Evolutionary conservation across 164 flowering plant genomes (phyloP).

Genomic region (Annona cherimola): DNA sequence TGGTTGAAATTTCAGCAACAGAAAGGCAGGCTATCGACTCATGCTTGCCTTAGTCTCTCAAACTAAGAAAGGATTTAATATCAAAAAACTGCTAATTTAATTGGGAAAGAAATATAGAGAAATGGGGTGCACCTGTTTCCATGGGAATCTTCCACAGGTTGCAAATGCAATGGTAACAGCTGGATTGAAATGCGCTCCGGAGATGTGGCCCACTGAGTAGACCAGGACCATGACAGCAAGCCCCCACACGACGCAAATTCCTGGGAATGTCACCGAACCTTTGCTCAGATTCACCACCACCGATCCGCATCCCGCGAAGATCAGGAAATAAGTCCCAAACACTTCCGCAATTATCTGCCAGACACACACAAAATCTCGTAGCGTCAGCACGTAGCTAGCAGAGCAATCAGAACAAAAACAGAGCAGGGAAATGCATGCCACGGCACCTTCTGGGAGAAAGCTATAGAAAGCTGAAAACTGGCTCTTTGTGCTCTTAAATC

Average conservation of each 20-base stretch:
- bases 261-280: constrained; percentile 38
- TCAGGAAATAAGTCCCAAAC: constrained; percentile 51
- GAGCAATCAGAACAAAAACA: neutral
- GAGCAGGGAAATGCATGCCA: neutral
- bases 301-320: constrained; percentile 55
- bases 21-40: too few species aligned
- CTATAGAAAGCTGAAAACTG: constrained; percentile 19
- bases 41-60: too few species aligned
- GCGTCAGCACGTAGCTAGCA: neutral
- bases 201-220: constrained; percentile 55
- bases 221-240: constrained; percentile 55
- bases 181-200: constrained; percentile 65
- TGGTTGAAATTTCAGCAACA: too few species aligned
- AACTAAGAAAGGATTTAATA: too few species aligned
- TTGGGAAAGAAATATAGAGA: too few species aligned
- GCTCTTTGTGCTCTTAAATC: neutral
- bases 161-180: constrained; percentile 61
- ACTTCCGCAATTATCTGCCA: constrained; percentile 53
- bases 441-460: constrained; percentile 43
- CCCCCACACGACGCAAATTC: constrained; percentile 53
- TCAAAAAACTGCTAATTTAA: too few species aligned
- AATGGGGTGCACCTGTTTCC: constrained; percentile 36
- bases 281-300: constrained; percentile 39
- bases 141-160: constrained; percentile 47
- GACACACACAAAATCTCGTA: neutral